These are phyloP conservation scores for Adansonia grandidieri DNA, from an alignment of 441 rosid genomes.

Conservation along the genomic window DNA sequence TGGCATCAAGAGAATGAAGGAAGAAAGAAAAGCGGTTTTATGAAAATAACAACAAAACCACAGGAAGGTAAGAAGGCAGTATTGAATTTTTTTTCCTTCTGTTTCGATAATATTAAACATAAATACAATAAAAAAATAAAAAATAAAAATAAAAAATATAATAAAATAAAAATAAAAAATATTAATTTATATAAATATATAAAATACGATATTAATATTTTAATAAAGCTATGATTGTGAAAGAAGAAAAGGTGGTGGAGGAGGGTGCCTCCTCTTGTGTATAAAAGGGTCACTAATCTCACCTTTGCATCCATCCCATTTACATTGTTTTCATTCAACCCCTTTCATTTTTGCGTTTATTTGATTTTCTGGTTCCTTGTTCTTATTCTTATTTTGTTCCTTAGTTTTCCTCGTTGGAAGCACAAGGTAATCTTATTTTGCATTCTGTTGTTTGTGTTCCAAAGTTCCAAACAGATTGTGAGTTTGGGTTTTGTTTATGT, in stretches of 20 bases:
- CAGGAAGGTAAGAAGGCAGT: conserved; percentile 31
- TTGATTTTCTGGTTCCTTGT: background rate
- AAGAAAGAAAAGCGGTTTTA: conserved; percentile 38
- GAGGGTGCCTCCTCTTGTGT: background rate
- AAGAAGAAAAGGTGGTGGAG: background rate
- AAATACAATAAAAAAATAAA: too few species aligned
- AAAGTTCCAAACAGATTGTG: background rate
- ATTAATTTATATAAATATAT: too few species aligned
- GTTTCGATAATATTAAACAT: too few species aligned
- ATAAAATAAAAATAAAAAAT: too few species aligned
- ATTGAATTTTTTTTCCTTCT: background rate
- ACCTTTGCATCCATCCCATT: conserved; percentile 31
- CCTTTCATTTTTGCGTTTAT: conserved; percentile 25
- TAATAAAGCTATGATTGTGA: background rate
- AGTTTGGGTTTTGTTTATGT: background rate
- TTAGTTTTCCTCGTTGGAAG: background rate
- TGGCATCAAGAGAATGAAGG: background rate
- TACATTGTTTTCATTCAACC: background rate
- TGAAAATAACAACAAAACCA: conserved; percentile 41
- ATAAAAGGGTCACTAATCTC: conserved; percentile 15
- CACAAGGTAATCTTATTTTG: background rate
- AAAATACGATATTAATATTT: too few species aligned
- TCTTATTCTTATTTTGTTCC: background rate
- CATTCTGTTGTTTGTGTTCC: background rate
- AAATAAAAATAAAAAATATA: too few species aligned